A percentile compares a stretch with the other conserved stretches of the same genome.
These are phyloP conservation scores for Phytophthora constricta DNA, from an alignment of 352 stramenopile genomes.

Conservation along the genomic window DNA sequence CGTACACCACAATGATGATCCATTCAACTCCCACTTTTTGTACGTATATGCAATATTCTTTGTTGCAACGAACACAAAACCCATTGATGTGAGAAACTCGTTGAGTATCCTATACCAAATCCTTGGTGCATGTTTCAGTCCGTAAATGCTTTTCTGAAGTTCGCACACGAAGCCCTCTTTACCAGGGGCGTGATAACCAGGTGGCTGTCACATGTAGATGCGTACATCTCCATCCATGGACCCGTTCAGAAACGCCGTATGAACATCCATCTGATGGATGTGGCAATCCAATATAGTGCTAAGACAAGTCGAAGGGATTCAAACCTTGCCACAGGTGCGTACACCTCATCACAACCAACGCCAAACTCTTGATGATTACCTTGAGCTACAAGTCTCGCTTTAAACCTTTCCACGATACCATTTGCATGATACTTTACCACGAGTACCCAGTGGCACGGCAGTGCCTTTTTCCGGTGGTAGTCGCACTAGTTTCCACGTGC, in stretches of 20 bases:
- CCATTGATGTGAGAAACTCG: too few species aligned
- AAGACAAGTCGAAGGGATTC: slow-evolving; percentile 15
- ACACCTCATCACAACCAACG: slow-evolving; percentile 13
- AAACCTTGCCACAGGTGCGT: slow-evolving; percentile 14
- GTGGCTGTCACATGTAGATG: slow-evolving; percentile 21
- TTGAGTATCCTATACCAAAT: too few species aligned
- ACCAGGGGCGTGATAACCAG: slow-evolving; percentile 7
- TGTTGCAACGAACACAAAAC: too few species aligned
- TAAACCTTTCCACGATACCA: slow-evolving; percentile 19
- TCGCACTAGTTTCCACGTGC: not conserved
- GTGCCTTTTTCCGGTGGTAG: slow-evolving; percentile 5
- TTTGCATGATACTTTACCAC: slow-evolving; percentile 17
- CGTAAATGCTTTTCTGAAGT: too few species aligned
- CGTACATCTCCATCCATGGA: slow-evolving; percentile 20
- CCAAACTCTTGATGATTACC: slow-evolving; percentile 23
- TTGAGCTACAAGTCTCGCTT: slow-evolving; percentile 16
- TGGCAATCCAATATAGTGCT: slow-evolving; percentile 22
- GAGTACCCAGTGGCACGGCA: slow-evolving; percentile 20
- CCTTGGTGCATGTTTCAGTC: too few species aligned
- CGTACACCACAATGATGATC: too few species aligned
- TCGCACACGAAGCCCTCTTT: slow-evolving; percentile 20
- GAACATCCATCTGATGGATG: slow-evolving; percentile 25
- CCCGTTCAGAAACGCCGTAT: slow-evolving; percentile 19
- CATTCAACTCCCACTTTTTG: too few species aligned
- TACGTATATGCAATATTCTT: too few species aligned